Base-by-base conservation (phyloP, 352 stramenopile species). In the Globisporangium cylindrosporum region DNA sequence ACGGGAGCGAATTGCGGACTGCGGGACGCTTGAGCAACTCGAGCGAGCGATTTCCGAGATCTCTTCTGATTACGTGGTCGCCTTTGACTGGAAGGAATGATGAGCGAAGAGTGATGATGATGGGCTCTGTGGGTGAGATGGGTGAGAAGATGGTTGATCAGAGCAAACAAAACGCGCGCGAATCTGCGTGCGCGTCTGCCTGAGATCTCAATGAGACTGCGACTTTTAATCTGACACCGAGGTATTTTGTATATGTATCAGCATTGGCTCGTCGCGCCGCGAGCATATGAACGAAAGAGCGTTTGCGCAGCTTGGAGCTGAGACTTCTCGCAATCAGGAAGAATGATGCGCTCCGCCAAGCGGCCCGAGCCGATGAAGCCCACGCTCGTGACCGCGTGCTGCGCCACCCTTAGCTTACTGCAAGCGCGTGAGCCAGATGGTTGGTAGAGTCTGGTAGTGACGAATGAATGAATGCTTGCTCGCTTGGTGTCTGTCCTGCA, bases 301-400 rank as follows among this genome's bases (percentile, higher is more conserved):
- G 24, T 58, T 58, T 58, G 24, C 51, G 24, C 51, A 6, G 38
- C 38, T 18, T 46, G 38, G 12, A 4, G 12, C 12, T 18, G 38
- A 46, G 38, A 46, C 12, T 46, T 46, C 38, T 46, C 38, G 38
- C 38, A 46, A 46, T 46, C 38, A 46, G 12, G 38, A 20, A 14
- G 38, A 46, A 46, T 46, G 22, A 92, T 70, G 48, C 75, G 71
- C 71, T 92, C 84, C 25, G 84, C 84, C 48, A 92, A 64, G 4
- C 76, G 84, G 10, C 84, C 84, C 5, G 84, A 89, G 69, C 84
- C 84, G 66, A 92, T 87, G 74, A 92, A 90, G 27, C 84, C 84
- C 43, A 92, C 79, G 59, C 84, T 90, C 22, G 79, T 85, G 65
- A 89, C 78, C 5, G 78, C 64, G 41, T 67, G 62, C 62, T 58